Base-by-base conservation (phyloP, 176 grass and related monocot genomes). In the Triticum dicoccoides region DNA sequence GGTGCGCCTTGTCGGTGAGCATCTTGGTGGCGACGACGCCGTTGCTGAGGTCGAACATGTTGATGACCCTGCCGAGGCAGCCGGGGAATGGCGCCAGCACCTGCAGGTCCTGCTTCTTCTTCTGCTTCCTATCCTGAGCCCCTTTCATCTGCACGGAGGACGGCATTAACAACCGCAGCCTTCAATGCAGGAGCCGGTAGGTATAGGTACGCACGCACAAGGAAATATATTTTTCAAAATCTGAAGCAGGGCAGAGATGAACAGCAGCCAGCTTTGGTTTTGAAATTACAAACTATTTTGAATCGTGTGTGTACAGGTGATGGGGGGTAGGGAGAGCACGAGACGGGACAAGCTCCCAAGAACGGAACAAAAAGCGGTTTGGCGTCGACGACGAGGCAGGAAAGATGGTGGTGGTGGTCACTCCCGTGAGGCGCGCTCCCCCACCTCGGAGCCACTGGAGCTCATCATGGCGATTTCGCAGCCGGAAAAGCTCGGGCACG, bases 1-100 rank as follows among this genome's bases (percentile, higher is more conserved):
- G 87, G 64, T 98, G 92, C 13, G 88, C 88, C 86, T 82, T 94
- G 5, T 98, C 93, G 0, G 96, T 91, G 69, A 98, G 93, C 79
- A 96, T 83, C 79, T 95, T 98, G 67, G 93, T 87, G 4, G 82
- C 83, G 13, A 85, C 92, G 29, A 95, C 82, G 15, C 84, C 82
- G 11, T 85, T 85, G 85, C 89, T 89, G 81, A 95, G 89, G 69
- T 94, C 93, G 25, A 98, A 90, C 80, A 95, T 91, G 83, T 92
- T 84, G 81, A 95, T 90, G 69, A 98, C 80, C 88, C 88, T 91
- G 8, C 91, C 88, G 74, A 94, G 79, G 87, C 81, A 95, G 67
- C 89, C 83, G 8, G 87, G 89, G 81, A 91, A 88, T n/a, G 95
- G 89, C 1, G 77, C 75, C 5, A 89, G 85, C 61, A 87, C 84